phyloP scores from a whole-genome alignment of 2,329 filamentous ascomycete species.

The Fusarium mexicanum region DNA sequence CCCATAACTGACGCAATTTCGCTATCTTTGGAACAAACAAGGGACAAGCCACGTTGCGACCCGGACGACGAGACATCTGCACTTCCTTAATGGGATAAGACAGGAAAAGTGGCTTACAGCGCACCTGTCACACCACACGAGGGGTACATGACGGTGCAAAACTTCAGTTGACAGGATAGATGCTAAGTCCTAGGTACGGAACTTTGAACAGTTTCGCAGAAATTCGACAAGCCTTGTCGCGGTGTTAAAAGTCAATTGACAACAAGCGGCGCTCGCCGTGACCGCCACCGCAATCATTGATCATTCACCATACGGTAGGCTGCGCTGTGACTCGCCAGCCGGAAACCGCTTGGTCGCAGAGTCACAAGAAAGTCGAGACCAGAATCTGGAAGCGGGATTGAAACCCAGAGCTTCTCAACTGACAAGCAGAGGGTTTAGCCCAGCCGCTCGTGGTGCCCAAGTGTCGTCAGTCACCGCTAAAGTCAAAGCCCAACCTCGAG shows the following conservation, averaged over 20 bases:
- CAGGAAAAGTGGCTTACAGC: constrained; percentile 32
- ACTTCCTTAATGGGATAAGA: constrained; percentile 40
- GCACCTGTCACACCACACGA: constrained; percentile 37
- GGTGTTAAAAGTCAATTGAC: constrained; percentile 10
- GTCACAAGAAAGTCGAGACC: constrained; percentile 22
- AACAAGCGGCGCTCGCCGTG: constrained; percentile 20
- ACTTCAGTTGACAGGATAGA: constrained; percentile 12
- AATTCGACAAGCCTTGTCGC: not conserved
- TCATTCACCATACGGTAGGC: constrained; percentile 18
- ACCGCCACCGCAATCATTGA: constrained; percentile 31
- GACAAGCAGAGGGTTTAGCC: constrained; percentile 12
- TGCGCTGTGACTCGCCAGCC: constrained; percentile 38
- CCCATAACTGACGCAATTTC: constrained; percentile 34
- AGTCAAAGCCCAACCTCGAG: constrained; percentile 32
- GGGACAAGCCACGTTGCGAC: constrained; percentile 38
- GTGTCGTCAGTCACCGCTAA: constrained; percentile 39
- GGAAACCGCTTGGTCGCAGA: constrained; percentile 29
- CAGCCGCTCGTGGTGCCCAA: constrained; percentile 30
- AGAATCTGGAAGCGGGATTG: not conserved
- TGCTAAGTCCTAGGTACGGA: constrained; percentile 6
- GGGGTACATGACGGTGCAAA: constrained; percentile 25
- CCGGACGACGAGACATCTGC: constrained; percentile 19
- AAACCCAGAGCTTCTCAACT: constrained; percentile 1
- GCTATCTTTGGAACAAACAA: constrained; percentile 32
- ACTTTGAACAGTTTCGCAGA: constrained; percentile 6